A percentile compares a stretch with the other conserved stretches of the same genome.
phyloP scores from a whole-genome alignment of 140 eudicot genomes.

The Cichorium intybus region DNA sequence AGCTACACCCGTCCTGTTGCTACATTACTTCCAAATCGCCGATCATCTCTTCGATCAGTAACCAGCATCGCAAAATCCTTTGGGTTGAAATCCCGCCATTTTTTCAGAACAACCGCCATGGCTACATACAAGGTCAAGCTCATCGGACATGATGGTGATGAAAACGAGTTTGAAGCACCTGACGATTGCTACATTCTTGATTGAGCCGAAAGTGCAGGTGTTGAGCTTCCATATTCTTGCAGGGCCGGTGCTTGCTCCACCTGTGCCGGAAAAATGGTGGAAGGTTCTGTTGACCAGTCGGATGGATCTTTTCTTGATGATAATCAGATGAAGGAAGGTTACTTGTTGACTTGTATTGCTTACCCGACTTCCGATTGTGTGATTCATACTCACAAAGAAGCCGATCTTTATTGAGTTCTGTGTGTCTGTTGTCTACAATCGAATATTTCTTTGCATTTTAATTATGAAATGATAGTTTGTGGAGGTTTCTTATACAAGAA shows the following conservation, averaged over 20 bases:
- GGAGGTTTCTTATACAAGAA: slow-evolving; percentile 3
- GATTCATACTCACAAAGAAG: slow-evolving; percentile 73
- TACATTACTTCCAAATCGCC: slow-evolving; percentile 16
- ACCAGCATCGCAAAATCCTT: slow-evolving; percentile 42
- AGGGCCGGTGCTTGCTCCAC: slow-evolving; percentile 80
- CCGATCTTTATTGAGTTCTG: slow-evolving; percentile 44
- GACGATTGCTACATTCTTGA: slow-evolving; percentile 69
- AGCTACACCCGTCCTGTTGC: neutral
- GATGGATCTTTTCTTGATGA: slow-evolving; percentile 78
- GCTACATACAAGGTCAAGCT: slow-evolving; percentile 73
- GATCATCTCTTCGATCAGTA: slow-evolving; percentile 28
- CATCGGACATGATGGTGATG: slow-evolving; percentile 58
- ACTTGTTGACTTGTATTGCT: slow-evolving; percentile 63
- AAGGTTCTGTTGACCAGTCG: slow-evolving; percentile 69
- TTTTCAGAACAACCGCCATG: slow-evolving; percentile 43
- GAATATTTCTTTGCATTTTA: slow-evolving; percentile 1
- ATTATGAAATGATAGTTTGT: slow-evolving; percentile 9
- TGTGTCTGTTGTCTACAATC: neutral
- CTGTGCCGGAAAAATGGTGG: slow-evolving; percentile 55
- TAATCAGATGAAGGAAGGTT: slow-evolving; percentile 58
- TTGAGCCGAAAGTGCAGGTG: slow-evolving; percentile 61
- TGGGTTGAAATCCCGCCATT: slow-evolving; percentile 36
- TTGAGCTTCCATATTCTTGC: slow-evolving; percentile 77
- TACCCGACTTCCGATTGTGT: slow-evolving; percentile 74
- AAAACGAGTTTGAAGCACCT: slow-evolving; percentile 70